These are phyloP conservation scores for Peronospora destructor DNA, from an alignment of 352 stramenopile genomes.

Conservation along the genomic window DNA sequence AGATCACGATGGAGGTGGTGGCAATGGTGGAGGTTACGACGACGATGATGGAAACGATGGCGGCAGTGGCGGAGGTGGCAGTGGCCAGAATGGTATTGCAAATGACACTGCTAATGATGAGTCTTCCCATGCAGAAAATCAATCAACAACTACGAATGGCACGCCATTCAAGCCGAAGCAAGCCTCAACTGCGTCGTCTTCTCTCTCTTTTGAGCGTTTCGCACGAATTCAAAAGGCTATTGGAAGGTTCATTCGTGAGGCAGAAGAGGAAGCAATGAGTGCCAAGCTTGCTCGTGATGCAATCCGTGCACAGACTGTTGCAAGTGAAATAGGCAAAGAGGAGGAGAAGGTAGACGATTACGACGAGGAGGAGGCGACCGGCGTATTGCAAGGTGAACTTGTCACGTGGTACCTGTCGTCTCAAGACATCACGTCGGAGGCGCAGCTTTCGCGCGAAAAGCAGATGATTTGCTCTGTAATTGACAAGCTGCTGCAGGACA, in stretches of 20 bases:
- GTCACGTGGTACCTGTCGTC: constrained; percentile 81
- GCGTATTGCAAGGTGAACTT: constrained; percentile 69
- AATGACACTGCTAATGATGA: constrained; percentile 11
- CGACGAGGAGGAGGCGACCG: constrained; percentile 48
- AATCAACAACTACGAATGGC: constrained; percentile 7
- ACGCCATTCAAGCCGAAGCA: constrained; percentile 24
- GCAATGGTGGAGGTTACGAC: constrained; percentile 4
- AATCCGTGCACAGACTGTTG: constrained; percentile 17
- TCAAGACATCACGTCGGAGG: constrained; percentile 82
- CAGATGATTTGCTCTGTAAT: constrained; percentile 79
- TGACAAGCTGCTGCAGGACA: constrained; percentile 73
- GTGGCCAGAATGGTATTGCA: constrained; percentile 9
- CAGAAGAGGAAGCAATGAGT: constrained; percentile 56
- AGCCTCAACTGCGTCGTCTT: constrained; percentile 26
- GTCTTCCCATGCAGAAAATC: not conserved
- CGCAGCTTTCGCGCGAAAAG: constrained; percentile 69
- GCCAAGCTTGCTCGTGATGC: constrained; percentile 40
- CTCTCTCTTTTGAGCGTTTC: constrained; percentile 77
- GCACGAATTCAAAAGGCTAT: constrained; percentile 77
- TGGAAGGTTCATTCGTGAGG: constrained; percentile 69
- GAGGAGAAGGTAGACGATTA: constrained; percentile 35
- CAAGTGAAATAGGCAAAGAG: constrained; percentile 12
- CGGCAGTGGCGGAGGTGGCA: not conserved
- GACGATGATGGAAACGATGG: constrained; percentile 8
- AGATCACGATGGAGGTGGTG: constrained; percentile 37